Conservation (phyloP, 208 protist genomes). For the Naegleria lovaniensis region DNA sequence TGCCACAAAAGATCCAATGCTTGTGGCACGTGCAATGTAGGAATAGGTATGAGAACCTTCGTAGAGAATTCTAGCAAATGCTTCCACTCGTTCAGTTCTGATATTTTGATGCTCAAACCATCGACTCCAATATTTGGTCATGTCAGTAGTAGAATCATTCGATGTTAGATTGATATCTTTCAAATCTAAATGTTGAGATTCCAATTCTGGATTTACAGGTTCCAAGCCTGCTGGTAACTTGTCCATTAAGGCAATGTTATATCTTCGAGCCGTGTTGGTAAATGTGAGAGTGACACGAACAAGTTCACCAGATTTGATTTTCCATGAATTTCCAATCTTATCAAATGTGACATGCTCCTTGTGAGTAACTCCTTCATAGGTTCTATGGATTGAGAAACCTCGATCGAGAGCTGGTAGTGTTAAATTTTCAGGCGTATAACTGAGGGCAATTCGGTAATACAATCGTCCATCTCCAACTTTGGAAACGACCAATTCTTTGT, state of each 20-base stretch:
- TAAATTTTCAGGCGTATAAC: not conserved
- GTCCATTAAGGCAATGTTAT: not conserved
- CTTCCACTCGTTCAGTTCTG: not conserved
- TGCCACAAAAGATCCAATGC: not conserved
- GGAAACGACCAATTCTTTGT: not conserved
- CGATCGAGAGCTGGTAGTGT: not conserved
- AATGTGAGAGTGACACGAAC: not conserved
- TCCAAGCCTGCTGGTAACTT: not conserved
- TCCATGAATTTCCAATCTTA: not conserved
- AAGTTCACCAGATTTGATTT: not conserved
- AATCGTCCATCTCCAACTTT: not conserved
- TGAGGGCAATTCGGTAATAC: not conserved
- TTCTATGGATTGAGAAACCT: not conserved
- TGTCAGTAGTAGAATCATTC: not conserved
- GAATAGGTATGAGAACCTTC: not conserved
- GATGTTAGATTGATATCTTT: not conserved
- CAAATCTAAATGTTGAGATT: not conserved
- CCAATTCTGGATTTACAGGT: not conserved
- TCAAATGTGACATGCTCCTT: not conserved
- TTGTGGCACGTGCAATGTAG: not conserved
- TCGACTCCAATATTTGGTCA: not conserved
- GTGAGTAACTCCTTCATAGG: not conserved
- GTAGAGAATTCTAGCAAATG: not conserved
- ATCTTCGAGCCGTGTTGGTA: not conserved
- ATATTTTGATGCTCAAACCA: slow-evolving; percentile 25